A percentile compares a stretch with the other conserved stretches of the same genome.
Evolutionary conservation across 2,329 filamentous ascomycete genomes (phyloP).

Genomic region (Aspergillus neoniger): DNA sequence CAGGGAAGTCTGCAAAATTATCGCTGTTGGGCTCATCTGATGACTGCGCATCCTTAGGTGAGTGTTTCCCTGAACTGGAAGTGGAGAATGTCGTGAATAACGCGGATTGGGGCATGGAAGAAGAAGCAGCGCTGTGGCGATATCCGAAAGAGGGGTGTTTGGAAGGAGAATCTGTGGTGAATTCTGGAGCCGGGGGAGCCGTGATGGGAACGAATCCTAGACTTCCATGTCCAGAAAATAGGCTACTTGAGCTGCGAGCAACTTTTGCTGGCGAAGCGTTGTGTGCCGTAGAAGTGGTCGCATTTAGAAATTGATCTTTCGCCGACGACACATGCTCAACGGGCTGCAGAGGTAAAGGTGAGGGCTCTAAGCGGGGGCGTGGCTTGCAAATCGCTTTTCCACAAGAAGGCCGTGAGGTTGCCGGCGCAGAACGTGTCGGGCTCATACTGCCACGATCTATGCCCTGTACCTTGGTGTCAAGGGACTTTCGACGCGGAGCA

Average conservation of each 20-base stretch:
- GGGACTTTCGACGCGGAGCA: slow-evolving; percentile 4
- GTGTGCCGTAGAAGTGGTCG: slow-evolving; percentile 51
- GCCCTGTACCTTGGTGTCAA: background rate
- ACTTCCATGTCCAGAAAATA: slow-evolving; percentile 60
- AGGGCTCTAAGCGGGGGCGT: slow-evolving; percentile 52
- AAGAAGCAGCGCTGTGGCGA: slow-evolving; percentile 18
- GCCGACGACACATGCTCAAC: slow-evolving; percentile 47
- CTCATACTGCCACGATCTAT: slow-evolving; percentile 33
- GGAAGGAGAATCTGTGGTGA: slow-evolving; percentile 51
- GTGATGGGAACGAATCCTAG: slow-evolving; percentile 63
- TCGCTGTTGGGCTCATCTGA: slow-evolving; percentile 43
- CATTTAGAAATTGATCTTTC: slow-evolving; percentile 68
- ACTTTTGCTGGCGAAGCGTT: slow-evolving; percentile 71
- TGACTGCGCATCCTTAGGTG: slow-evolving; percentile 52
- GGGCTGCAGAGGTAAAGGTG: slow-evolving; percentile 52
- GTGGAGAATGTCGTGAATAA: slow-evolving; percentile 55
- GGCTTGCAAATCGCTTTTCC: slow-evolving; percentile 35
- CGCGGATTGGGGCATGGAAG: slow-evolving; percentile 46
- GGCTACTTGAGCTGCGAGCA: slow-evolving; percentile 55
- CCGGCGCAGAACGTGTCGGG: slow-evolving; percentile 46
- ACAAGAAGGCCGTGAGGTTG: slow-evolving; percentile 57
- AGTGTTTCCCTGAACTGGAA: slow-evolving; percentile 39
- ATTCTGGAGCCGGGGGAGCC: slow-evolving; percentile 46
- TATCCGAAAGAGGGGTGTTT: slow-evolving; percentile 46
- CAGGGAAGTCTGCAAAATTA: slow-evolving; percentile 51